These are phyloP conservation scores for Sarcodon sp. DNA, from an alignment of 768 basidiomycete species.

Conservation along the genomic window DNA sequence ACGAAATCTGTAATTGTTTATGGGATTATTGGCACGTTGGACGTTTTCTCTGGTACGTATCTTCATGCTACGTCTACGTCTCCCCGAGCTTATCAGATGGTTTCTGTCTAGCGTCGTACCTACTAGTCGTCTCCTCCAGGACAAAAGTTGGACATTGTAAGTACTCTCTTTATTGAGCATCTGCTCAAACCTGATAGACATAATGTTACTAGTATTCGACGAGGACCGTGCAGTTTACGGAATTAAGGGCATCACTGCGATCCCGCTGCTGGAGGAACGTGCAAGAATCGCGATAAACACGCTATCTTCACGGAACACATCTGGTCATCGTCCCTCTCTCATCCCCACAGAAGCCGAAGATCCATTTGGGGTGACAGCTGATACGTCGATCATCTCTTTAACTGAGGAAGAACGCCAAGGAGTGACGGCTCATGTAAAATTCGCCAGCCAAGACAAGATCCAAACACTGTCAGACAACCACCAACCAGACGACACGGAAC, in stretches of 20 bases:
- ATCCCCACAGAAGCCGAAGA: slow-evolving; percentile 13
- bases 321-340: slow-evolving; percentile 32
- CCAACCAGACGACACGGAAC: slow-evolving; percentile 9
- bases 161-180: slow-evolving; percentile 14
- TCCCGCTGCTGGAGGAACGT: slow-evolving; percentile 57
- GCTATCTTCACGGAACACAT: slow-evolving; percentile 36
- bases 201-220: slow-evolving; percentile 44
- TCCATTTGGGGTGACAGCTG: background rate
- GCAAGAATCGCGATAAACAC: slow-evolving; percentile 40
- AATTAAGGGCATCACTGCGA: slow-evolving; percentile 55
- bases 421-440: slow-evolving; percentile 34
- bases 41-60: slow-evolving; percentile 53
- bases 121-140: slow-evolving; percentile 59
- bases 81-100: background rate
- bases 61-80: slow-evolving; percentile 1
- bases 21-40: slow-evolving; percentile 65
- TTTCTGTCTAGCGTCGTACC: slow-evolving; percentile 46
- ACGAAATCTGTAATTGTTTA: slow-evolving; percentile 45
- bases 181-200: background rate
- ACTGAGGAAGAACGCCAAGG: background rate
- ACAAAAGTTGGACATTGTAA: slow-evolving; percentile 53
- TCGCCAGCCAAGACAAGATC: slow-evolving; percentile 32
- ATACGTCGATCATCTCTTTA: background rate
- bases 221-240: slow-evolving; percentile 46
- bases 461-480: slow-evolving; percentile 23